These are phyloP conservation scores for Huntiella decipiens DNA, from an alignment of 2,329 filamentous ascomycete genomes.

Conservation along the genomic window DNA sequence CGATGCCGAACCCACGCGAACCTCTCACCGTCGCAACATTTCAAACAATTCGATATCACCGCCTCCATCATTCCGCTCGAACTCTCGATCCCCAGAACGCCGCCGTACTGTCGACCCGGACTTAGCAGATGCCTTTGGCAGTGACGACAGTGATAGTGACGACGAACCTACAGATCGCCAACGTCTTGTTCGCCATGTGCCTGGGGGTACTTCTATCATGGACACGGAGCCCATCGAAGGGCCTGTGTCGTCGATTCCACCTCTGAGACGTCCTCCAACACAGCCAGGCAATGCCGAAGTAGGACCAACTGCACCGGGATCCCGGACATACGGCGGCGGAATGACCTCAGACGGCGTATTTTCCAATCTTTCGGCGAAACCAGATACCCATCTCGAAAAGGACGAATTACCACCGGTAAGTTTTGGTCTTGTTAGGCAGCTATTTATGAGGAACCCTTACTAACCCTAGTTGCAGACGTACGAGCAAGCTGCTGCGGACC, in stretches of 20 bases:
- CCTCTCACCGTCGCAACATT: constrained; percentile 19
- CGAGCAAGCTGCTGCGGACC: constrained; percentile 92
- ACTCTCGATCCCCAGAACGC: constrained; percentile 40
- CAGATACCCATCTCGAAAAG: constrained; percentile 51
- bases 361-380: constrained; percentile 83
- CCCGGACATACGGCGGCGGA: constrained; percentile 45
- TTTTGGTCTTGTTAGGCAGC: not conserved
- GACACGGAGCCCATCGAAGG: constrained; percentile 8
- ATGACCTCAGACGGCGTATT: constrained; percentile 88
- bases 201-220: constrained; percentile 12
- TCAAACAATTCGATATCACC: constrained; percentile 33
- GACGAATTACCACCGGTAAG: constrained; percentile 88
- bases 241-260: constrained; percentile 12
- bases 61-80: constrained; percentile 75
- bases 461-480: constrained; percentile 50
- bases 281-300: not conserved
- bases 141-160: constrained; percentile 31
- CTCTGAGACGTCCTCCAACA: not conserved
- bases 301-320: not conserved
- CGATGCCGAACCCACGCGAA: constrained; percentile 26
- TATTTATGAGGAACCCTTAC: constrained; percentile 8
- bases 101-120: constrained; percentile 45
- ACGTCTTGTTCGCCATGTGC: constrained; percentile 51
- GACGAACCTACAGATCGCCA: constrained; percentile 66
- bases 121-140: constrained; percentile 85